Evolutionary conservation across 306 rosid species (phyloP), one percentile per base, ranked within the genome.

Genomic region (Fagus crenata): DNA sequence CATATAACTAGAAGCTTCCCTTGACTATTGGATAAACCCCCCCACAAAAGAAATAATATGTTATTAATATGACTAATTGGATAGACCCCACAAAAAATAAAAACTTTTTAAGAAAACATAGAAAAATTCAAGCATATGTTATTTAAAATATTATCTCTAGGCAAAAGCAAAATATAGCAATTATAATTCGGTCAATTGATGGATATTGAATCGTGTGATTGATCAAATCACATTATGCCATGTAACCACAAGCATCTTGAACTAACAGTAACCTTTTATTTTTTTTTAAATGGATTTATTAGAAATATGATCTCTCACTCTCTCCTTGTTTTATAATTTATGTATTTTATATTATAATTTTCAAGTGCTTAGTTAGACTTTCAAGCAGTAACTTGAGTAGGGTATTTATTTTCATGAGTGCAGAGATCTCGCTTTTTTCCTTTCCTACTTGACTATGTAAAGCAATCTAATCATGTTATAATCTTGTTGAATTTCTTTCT

Each of bases 1-100:
- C 78, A 63, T 77, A 0, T 69, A 51, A 51, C 49, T 73, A 73
- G 73, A 49, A 46, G 75, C 77, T 51, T 36, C 69, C 49, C 2
- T 15, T 65, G 71, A 65, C 32, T 65, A n/a, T 37, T 17, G 71
- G 71, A 65, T 37, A 36, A 61, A 37, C 49, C 71, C 60, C 68
- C 14, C 11, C 49, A 6, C 31, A n/a, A 65, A 39, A 65, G 32
- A n/a, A 36, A 65, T 14, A 37, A 6, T 5, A 35, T 35, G 11
- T 1, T 17, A 37, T 40, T 60, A 22, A 4, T 60, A 59, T 51
- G 68, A 40, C 68, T 60, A 60, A 42, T 74, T 60, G n/a, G 72
- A 75, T 63, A 53, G 59, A 64, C 71, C 64, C 70, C 15, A 35
- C 75, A 33, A 8, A 3, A 31, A 43, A 32, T 69, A 32, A 7